Evolutionary conservation across 768 basidiomycete genomes (phyloP).

Genomic region (Lactarius quietus): DNA sequence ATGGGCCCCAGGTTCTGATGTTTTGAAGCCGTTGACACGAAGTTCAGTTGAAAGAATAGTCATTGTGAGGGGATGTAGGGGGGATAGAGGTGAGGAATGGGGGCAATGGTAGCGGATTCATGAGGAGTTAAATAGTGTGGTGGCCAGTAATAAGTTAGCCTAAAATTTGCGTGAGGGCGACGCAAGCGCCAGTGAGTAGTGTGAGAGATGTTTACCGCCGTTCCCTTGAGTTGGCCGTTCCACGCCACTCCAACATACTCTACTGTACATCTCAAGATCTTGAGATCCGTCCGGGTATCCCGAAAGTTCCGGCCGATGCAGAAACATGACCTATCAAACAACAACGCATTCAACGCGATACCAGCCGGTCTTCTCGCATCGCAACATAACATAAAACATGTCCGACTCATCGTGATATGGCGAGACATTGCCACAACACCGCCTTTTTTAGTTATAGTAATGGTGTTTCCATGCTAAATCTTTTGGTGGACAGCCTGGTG

Average conservation of each 20-base stretch:
- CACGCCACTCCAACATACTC: neutral
- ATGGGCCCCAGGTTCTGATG: neutral
- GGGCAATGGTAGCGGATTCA: neutral
- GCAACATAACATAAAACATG: neutral
- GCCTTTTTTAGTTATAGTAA: neutral
- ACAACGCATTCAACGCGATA: neutral
- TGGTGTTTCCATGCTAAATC: neutral
- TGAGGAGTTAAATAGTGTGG: slow-evolving; percentile 13
- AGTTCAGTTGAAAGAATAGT: slow-evolving; percentile 22
- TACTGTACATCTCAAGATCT: neutral
- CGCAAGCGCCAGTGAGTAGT: too few species aligned
- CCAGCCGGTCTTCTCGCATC: neutral
- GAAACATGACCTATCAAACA: too few species aligned
- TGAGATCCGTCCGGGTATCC: neutral
- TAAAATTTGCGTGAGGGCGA: too few species aligned
- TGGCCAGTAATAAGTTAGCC: too few species aligned
- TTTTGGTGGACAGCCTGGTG: neutral
- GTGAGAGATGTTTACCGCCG: neutral
- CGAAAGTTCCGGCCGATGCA: neutral
- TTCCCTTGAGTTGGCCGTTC: too few species aligned
- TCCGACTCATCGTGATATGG: neutral
- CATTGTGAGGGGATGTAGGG: slow-evolving; percentile 11
- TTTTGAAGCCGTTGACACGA: slow-evolving; percentile 13
- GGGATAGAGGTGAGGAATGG: neutral
- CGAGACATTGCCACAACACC: neutral